Conservation (phyloP, 2,329 filamentous ascomycete species). For the Akanthomyces lecanii region DNA sequence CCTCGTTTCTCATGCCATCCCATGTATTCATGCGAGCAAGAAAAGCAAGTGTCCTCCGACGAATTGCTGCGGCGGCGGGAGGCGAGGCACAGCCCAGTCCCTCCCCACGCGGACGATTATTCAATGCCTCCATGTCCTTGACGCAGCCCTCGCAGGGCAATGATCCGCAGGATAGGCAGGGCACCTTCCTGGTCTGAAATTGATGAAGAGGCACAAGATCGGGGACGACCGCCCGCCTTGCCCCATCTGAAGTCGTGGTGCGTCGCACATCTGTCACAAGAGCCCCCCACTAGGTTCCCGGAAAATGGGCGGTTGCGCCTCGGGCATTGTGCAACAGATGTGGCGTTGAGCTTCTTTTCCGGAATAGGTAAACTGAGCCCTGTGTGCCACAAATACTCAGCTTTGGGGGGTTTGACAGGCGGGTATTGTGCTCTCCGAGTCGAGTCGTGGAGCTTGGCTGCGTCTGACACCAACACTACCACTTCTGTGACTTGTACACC, state of each 20-base stretch:
- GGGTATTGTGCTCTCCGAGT: no score
- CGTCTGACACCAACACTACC: no score
- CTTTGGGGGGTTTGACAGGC: no score
- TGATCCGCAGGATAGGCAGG: background rate
- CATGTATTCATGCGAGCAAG: background rate
- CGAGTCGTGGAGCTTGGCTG: no score
- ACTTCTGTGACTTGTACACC: no score
- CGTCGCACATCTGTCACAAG: conserved; percentile 4
- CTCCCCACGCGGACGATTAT: no score
- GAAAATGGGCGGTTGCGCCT: background rate
- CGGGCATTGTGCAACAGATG: conserved; percentile 10
- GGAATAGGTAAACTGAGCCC: background rate
- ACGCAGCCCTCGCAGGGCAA: no score
- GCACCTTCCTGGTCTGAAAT: background rate
- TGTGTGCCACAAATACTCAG: no score
- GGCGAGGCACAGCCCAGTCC: no score
- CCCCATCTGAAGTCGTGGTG: background rate
- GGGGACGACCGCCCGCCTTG: background rate
- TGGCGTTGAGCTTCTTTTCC: conserved; percentile 1
- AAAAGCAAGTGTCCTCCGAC: no score
- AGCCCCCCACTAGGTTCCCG: background rate
- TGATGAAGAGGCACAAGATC: background rate
- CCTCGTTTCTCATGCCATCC: background rate
- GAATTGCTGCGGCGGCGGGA: no score
- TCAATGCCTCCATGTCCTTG: no score